Evolutionary conservation across 345 rosid genomes (phyloP).

Genomic region (Linum trigynum): DNA sequence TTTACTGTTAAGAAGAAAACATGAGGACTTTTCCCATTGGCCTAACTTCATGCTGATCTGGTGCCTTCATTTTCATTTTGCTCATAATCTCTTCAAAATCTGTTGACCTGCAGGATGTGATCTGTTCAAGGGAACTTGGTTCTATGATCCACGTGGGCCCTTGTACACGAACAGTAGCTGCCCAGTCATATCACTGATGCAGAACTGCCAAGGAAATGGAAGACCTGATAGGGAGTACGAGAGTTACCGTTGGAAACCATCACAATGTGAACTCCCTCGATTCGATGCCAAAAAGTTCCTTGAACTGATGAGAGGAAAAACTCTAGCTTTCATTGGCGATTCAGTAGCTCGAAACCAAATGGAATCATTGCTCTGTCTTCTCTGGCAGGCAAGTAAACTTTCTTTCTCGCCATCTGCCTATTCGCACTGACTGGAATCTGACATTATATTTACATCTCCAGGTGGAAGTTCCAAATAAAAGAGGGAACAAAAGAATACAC

Average conservation of each 20-base stretch:
- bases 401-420: background rate
- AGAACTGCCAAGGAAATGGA: slow-evolving; percentile 98
- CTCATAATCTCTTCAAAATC: too few species aligned
- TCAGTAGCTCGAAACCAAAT: slow-evolving; percentile 98
- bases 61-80: background rate
- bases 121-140: slow-evolving; percentile 75
- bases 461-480: slow-evolving; percentile 85
- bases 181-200: slow-evolving; percentile 88
- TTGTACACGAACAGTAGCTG: slow-evolving; percentile 84
- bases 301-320: slow-evolving; percentile 88
- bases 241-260: slow-evolving; percentile 94
- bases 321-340: slow-evolving; percentile 85
- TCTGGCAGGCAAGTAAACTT: slow-evolving; percentile 76
- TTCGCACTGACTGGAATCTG: too few species aligned
- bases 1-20: too few species aligned
- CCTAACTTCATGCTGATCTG: background rate
- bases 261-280: slow-evolving; percentile 77
- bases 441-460: slow-evolving; percentile 21
- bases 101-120: slow-evolving; percentile 47
- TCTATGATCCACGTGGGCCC: slow-evolving; percentile 73
- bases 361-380: slow-evolving; percentile 96
- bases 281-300: slow-evolving; percentile 83
- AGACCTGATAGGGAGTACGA: slow-evolving; percentile 90
- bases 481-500: slow-evolving; percentile 86
- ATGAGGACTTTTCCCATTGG: background rate